These are phyloP conservation scores for Quercus berberidifolia DNA, from an alignment of 306 rosid genomes.

Conservation along the genomic window DNA sequence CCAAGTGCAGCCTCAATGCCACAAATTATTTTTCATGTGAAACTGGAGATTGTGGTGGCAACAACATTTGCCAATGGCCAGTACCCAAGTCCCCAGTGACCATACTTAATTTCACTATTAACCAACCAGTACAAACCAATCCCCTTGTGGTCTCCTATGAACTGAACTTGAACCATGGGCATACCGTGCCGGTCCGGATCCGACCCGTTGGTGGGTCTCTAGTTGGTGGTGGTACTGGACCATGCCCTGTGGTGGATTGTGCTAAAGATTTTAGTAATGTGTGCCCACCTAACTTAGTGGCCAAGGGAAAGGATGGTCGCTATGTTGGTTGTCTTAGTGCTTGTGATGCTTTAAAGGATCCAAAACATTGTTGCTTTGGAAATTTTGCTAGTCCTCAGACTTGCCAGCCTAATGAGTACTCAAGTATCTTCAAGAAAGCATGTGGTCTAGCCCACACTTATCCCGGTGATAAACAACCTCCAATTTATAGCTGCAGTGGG, in stretches of 20 bases:
- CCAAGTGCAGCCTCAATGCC: too few species aligned
- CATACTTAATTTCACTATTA: constrained; percentile 19
- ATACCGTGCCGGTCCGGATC: constrained; percentile 22
- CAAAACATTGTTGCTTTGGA: constrained; percentile 30
- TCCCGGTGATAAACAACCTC: constrained; percentile 23
- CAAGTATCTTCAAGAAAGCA: constrained; percentile 1
- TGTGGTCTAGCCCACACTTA: constrained; percentile 28
- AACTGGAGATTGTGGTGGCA: constrained; percentile 31
- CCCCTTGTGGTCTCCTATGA: constrained; percentile 26
- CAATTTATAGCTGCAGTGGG: constrained; percentile 32
- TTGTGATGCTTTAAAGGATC: constrained; percentile 29
- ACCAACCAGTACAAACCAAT: not conserved
- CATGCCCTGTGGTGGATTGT: constrained; percentile 34
- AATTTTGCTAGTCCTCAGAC: not conserved
- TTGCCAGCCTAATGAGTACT: constrained; percentile 29
- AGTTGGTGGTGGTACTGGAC: constrained; percentile 23
- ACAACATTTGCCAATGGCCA: constrained; percentile 1
- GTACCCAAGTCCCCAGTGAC: constrained; percentile 22
- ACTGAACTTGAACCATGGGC: constrained; percentile 40
- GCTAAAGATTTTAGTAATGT: constrained; percentile 1
- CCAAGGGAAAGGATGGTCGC: not conserved
- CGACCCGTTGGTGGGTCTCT: constrained; percentile 30
- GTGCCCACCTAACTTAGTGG: constrained; percentile 19
- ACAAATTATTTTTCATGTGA: constrained; percentile 17
- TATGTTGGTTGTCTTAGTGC: constrained; percentile 39